Evolutionary conservation across 2,329 filamentous ascomycete genomes (phyloP), one percentile per base, ranked within the genome.

Genomic region (Tolypocladium ovalisporum): DNA sequence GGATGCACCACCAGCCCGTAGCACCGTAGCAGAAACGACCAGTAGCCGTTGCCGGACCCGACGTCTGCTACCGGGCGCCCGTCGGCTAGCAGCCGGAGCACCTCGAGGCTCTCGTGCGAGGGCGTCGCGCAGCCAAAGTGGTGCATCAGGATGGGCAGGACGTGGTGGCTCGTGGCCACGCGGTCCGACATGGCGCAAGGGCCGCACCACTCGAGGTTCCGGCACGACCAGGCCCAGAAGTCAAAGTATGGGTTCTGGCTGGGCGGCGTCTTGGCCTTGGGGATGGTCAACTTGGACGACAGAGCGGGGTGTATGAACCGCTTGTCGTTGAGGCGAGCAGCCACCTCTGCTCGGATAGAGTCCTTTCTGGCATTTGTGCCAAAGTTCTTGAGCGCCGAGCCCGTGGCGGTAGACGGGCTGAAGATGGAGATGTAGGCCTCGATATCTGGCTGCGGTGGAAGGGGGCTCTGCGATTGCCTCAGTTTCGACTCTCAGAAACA

Each of bases 81-180:
- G 1, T 76, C 77, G 7, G 81, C 77, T 2, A 88, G 68, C 53
- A 79, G 73, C 39, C 77, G 78, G 36, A 90, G 76, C 27, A 87
- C 73, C 60, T 79, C 74, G 15, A 91, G 73, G 1, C 81, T 76
- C 63, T 89, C 85, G 68, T 87, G 86, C 12, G 80, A 82, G 0
- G 88, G 88, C 24, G 84, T 84, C 1, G 82, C 81, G 71, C 87
- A 91, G 54, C 87, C 87, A 68, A 90, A 90, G 70, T 91, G 87
- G 71, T 90, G 87, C 78, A 90, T 90, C 57, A 90, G 77, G 22
- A 90, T 75, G 2, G 87, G 87, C 10, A 90, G 77, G 8, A 89
- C 76, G 63, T 87, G 86, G 70, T 91, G 88, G 54, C 79, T 81
- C 59, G 76, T 79, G 55, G 75, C 77, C 4, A 80, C 77, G 32